Evolutionary conservation across 192 early-diverging fungal species (phyloP).

Genomic region (Coemansia sp.): DNA sequence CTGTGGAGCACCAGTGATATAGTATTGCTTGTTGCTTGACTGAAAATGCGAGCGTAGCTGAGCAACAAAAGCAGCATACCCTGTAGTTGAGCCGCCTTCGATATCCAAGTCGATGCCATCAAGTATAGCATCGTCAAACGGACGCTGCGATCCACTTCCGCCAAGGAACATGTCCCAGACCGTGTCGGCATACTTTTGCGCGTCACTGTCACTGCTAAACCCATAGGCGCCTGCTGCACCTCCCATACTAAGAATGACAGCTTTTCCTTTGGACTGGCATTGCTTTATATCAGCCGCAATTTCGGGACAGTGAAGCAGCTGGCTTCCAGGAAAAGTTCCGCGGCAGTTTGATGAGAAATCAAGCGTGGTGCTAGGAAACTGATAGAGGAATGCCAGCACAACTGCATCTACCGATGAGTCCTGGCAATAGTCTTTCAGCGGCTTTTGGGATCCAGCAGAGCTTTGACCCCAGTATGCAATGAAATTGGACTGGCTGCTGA

Average conservation of each 20-base stretch:
- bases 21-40: conserved; percentile 51
- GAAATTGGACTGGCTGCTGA: conserved; percentile 43
- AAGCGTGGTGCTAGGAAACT: conserved; percentile 57
- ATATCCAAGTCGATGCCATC: conserved; percentile 65
- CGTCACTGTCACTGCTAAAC: conserved; percentile 50
- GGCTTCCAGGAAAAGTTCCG: conserved; percentile 53
- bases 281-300: conserved; percentile 61
- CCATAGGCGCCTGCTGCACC: conserved; percentile 64
- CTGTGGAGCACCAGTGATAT: conserved; percentile 62
- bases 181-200: conserved; percentile 54
- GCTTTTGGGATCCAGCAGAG: conserved; percentile 47
- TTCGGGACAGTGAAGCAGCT: conserved; percentile 57
- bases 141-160: conserved; percentile 56
- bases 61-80: conserved; percentile 54
- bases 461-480: conserved; percentile 52
- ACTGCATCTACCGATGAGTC: conserved; percentile 60
- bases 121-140: conserved; percentile 60
- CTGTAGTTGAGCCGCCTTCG: conserved; percentile 53
- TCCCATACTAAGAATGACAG: conserved; percentile 63
- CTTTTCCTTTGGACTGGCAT: conserved; percentile 66
- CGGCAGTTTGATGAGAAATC: conserved; percentile 59
- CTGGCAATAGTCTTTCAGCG: conserved; percentile 58
- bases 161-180: conserved; percentile 64
- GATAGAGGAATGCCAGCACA: conserved; percentile 59
- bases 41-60: conserved; percentile 53